These are phyloP conservation scores for Peziza echinospora DNA, from an alignment of 495 filamentous ascomycete species.

Conservation along the genomic window DNA sequence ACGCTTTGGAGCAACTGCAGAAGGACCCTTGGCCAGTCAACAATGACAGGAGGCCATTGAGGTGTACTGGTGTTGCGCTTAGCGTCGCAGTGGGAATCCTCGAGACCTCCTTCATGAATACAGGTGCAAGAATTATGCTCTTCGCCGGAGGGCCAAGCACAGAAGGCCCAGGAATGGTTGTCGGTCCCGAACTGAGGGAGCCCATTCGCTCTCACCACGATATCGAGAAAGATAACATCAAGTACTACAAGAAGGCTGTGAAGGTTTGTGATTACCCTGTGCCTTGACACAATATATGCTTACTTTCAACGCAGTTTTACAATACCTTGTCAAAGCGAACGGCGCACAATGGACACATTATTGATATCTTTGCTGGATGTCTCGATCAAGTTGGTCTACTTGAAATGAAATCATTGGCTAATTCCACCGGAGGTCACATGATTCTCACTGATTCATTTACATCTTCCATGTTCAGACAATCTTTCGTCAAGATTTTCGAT, in stretches of 20 bases:
- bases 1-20: slow-evolving; percentile 86
- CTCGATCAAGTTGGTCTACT: slow-evolving; percentile 94
- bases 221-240: slow-evolving; percentile 96
- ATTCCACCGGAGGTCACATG: slow-evolving; percentile 95
- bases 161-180: slow-evolving; percentile 90
- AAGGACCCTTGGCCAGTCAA: slow-evolving; percentile 96
- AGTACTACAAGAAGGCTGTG: slow-evolving; percentile 97
- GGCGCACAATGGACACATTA: slow-evolving; percentile 88
- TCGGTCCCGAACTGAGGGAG: slow-evolving; percentile 90
- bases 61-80: slow-evolving; percentile 89
- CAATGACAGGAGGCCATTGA: slow-evolving; percentile 73
- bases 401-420: slow-evolving; percentile 96
- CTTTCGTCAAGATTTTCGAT: slow-evolving; percentile 91
- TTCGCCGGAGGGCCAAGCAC: slow-evolving; percentile 91
- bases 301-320: slow-evolving; percentile 52
- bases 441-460: slow-evolving; percentile 98
- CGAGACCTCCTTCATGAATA: slow-evolving; percentile 86
- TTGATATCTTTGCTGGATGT: slow-evolving; percentile 96
- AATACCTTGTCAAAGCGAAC: slow-evolving; percentile 89
- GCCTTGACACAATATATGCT: neutral
- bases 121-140: slow-evolving; percentile 88
- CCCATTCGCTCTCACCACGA: slow-evolving; percentile 97
- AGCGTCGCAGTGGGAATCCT: slow-evolving; percentile 85
- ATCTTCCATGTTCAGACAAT: slow-evolving; percentile 98
- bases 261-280: slow-evolving; percentile 38